Percentiles rank a stretch among this genome's conserved stretches.
phyloP scores from a whole-genome alignment of 345 rosid species.

The Eucalyptus polyanthemos region DNA sequence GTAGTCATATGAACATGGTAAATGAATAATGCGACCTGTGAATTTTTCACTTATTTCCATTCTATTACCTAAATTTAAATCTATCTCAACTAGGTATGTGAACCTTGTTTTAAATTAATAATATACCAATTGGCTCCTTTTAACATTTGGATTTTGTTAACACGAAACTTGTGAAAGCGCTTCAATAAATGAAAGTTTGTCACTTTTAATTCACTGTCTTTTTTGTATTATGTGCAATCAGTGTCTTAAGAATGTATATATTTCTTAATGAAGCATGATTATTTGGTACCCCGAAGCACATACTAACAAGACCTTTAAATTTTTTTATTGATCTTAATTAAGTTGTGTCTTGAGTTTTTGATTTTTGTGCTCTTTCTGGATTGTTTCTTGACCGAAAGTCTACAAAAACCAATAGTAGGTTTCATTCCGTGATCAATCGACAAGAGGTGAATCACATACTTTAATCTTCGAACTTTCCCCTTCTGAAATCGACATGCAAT shows the following conservation, averaged over 20 bases:
- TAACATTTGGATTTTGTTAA: not conserved
- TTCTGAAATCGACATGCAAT: no score
- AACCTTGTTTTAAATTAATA: not conserved
- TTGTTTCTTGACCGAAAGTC: no score
- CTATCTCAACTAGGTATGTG: not conserved
- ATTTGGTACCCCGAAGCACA: no score
- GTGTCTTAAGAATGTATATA: no score
- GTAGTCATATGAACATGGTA: not conserved
- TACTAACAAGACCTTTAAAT: not conserved
- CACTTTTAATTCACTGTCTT: not conserved
- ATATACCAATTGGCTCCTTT: accelerated
- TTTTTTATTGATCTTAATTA: not conserved
- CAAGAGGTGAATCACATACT: no score
- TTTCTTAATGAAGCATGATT: no score
- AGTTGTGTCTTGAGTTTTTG: not conserved
- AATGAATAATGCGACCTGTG: accelerated
- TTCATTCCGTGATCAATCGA: no score
- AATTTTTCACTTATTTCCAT: not conserved
- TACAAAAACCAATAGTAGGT: no score
- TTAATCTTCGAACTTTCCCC: no score
- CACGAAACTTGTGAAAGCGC: not conserved
- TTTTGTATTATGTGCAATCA: not conserved
- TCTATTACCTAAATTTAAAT: not conserved
- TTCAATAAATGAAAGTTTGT: not conserved
- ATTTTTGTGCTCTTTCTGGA: not conserved